Base-by-base conservation (phyloP, 1,284 basidiomycete species). In the Pyrrhoderma lamaoense region DNA sequence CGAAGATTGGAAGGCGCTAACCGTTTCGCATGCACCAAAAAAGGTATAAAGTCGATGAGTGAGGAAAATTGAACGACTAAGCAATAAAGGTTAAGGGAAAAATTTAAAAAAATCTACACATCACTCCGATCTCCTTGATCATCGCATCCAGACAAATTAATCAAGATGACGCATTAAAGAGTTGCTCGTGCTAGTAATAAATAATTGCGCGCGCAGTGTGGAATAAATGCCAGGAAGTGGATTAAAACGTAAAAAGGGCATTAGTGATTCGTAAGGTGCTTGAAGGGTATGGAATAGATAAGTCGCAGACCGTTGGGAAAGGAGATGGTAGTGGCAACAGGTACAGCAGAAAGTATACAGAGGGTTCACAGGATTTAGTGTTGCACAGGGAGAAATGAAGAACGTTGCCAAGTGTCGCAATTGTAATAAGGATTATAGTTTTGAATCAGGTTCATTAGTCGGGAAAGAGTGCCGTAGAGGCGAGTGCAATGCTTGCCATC, bases 241-340 rank as follows among this genome's bases (percentile, higher is more conserved):
- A 18, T 36, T 51, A 42, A 37, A 40, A 19, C 45, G 43, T 39
- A 16, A 14, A 18, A 31, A 51, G 8, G 49, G 49, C 49, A 51
- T 51, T 51, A 51, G 45, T 19, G 35, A 43, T 18, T 47, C 51
- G 44, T 52, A 47, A 47, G 38, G 22, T 51, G 49, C 43, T 52
- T 52, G 37, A 31, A 31, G 27, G 27, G 27, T 35, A 22, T 38
- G 23, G 19, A 47, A 52, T 52, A 47, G 47, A 42, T 52, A 47
- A 37, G 42, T 19, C 38, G 39, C 18, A 11, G 22, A 42, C 4
- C 3, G 13, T 34, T 49, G 37, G 27, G 27, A 11, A 14, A 39
- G 18, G 14, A 18, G 34, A 21, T 23, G 37, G 34, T 54, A 22
- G 27, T 46, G 43, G 44, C 36, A 46, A 43, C 36, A 46, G 31